Evolutionary conservation across 106 monocot species (phyloP), one percentile per base, ranked within the genome.

Genomic region (Acorus gramineus): DNA sequence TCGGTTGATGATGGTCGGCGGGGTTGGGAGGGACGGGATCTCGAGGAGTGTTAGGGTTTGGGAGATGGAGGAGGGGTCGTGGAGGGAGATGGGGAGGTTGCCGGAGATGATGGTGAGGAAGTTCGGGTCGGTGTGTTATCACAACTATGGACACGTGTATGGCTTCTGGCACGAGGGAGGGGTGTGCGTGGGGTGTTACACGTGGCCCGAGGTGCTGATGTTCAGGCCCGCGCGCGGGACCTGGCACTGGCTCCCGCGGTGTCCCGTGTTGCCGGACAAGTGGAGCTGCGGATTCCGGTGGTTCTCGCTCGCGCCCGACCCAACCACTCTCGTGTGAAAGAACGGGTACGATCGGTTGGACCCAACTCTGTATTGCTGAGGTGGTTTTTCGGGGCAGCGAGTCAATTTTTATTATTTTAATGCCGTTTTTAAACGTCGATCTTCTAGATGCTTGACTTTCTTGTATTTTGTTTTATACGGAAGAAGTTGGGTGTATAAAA

Each of bases 51-150:
- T 82, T 42, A 52, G 61, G 46, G 70, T 82, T 56, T 82, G 82
- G 81, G 82, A 74, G 74, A 8, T 82, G 45, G 65, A 43, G 2
- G 49, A 28, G 12, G 44, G 65, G 2, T 14, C 28, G 47, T 82
- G 82, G 82, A 71, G 60, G 71, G 82, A 82, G 74, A 43, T 75
- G 8, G 82, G 82, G 55, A 57, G 71, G 67, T 44, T 82, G 78
- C 78, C 78, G 70, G 82, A 78, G 62, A 50, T 78, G 78, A 82
- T 82, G 82, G 74, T 61, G 64, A 52, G 82, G 67, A 82, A 82
- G 66, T 78, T 82, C 8, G 70, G 62, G 47, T 69, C 78, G 7
- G 78, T 82, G 7, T 82, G 82, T 64, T 82, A 78, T 55, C 82
- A 82, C 53, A 78, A 82, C 55, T 82, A 82, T 52, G 44, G 64